These are phyloP conservation scores for Aegilops bicornis DNA, from an alignment of 176 grass and related monocot species.

Conservation along the genomic window DNA sequence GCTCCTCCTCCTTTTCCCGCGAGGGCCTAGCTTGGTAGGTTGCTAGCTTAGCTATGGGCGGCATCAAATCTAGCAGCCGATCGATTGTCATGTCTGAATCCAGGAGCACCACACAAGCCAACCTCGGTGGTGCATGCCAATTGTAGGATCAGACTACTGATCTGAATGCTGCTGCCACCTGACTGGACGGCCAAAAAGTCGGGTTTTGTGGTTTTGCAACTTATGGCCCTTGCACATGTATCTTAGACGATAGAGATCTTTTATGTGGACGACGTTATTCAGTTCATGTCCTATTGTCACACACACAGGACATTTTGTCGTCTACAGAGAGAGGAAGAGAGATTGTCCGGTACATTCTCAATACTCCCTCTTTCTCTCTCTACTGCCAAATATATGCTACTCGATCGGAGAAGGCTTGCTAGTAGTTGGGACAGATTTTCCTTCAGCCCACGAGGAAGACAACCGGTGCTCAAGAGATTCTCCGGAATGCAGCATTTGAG, in stretches of 20 bases:
- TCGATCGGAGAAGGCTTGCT: not conserved
- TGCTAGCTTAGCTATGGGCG: conserved; percentile 3
- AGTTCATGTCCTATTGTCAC: conserved; percentile 1
- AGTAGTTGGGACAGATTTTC: conserved; percentile 25
- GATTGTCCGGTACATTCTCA: not conserved
- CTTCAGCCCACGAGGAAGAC: conserved; percentile 21
- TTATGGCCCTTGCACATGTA: not conserved
- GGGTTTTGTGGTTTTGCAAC: not conserved
- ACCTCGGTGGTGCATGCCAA: conserved; percentile 33
- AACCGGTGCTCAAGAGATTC: conserved; percentile 13
- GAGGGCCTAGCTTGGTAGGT: not conserved
- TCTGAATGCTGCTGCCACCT: conserved; percentile 29
- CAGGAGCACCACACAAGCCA: conserved; percentile 14
- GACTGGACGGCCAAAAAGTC: conserved; percentile 39
- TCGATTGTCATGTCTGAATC: conserved; percentile 41
- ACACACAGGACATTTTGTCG: conserved; percentile 20
- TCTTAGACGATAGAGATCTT: not conserved
- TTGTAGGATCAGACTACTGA: conserved; percentile 8
- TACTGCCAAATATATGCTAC: too few species aligned
- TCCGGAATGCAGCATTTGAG: conserved; percentile 10
- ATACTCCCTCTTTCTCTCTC: not conserved
- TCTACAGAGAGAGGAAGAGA: not conserved
- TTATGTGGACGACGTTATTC: not conserved
- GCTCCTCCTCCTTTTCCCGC: not conserved
- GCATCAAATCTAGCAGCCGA: conserved; percentile 43